A percentile compares a stretch with the other conserved stretches of the same genome.
Conservation (phyloP, 371 early-diverging fungal species). For the Sporodiniella umbellata region DNA sequence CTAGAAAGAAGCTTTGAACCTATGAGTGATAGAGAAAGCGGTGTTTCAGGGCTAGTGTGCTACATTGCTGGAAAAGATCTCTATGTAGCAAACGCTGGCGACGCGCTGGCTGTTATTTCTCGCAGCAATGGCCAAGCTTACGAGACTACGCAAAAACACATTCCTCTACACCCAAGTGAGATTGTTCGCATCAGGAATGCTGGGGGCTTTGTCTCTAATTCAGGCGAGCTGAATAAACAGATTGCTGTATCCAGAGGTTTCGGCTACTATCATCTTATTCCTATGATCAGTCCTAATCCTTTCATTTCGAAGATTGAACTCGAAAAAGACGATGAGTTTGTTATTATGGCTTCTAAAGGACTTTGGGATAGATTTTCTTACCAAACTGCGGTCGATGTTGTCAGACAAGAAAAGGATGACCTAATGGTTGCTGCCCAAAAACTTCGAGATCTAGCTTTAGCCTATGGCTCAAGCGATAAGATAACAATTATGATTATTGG, state of each 20-base stretch:
- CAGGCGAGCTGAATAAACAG: constrained; percentile 76
- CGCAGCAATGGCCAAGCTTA: constrained; percentile 70
- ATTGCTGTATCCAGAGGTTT: constrained; percentile 79
- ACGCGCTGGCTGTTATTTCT: constrained; percentile 81
- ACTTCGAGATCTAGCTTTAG: constrained; percentile 83
- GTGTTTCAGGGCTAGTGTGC: constrained; percentile 75
- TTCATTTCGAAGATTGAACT: constrained; percentile 70
- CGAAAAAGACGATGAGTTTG: constrained; percentile 85
- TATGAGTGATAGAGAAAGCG: constrained; percentile 49
- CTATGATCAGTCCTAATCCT: constrained; percentile 86
- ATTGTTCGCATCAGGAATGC: constrained; percentile 78
- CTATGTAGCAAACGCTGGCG: constrained; percentile 91
- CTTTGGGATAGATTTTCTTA: constrained; percentile 85
- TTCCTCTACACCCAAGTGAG: constrained; percentile 68
- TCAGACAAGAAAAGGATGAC: constrained; percentile 72
- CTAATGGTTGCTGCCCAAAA: constrained; percentile 81
- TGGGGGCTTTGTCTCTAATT: constrained; percentile 77
- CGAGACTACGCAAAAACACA: constrained; percentile 76
- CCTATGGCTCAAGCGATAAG: constrained; percentile 78
- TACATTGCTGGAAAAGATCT: constrained; percentile 78
- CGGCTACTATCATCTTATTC: constrained; percentile 82
- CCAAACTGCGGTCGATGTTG: constrained; percentile 83
- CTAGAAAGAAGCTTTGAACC: constrained; percentile 75
- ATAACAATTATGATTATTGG: constrained; percentile 86
- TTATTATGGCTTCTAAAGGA: constrained; percentile 82